Conservation (phyloP, 331 rosid genomes). For the Erythrophleum ivorense region DNA sequence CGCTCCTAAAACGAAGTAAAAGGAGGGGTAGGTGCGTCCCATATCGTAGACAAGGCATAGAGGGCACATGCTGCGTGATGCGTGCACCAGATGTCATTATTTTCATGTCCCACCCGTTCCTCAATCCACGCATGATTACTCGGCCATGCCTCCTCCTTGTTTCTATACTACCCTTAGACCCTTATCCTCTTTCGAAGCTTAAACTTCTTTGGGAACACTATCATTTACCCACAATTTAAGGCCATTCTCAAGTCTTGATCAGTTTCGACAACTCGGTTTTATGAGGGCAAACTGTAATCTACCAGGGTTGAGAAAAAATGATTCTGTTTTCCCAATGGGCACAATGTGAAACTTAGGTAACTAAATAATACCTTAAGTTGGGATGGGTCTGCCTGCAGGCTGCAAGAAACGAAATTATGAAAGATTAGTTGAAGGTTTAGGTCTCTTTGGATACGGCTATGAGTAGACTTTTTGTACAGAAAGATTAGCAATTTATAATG, state of each 20-base stretch:
- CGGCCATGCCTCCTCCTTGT: conserved; percentile 38
- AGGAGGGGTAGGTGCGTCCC: conserved; percentile 18
- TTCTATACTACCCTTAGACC: conserved; percentile 12
- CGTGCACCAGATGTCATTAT: conserved; percentile 46
- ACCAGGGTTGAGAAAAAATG: not conserved
- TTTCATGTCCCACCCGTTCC: conserved; percentile 69
- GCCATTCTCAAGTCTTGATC: not conserved
- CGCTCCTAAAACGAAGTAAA: conserved; percentile 22
- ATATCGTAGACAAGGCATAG: conserved; percentile 34
- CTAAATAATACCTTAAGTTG: conserved; percentile 6
- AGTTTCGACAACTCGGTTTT: conserved; percentile 19
- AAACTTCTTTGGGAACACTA: conserved; percentile 29
- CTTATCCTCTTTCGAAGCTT: conserved; percentile 29
- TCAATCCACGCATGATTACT: conserved; percentile 75
- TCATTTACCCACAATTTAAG: conserved; percentile 31
- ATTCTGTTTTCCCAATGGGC: conserved; percentile 5
- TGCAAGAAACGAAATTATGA: conserved; percentile 34
- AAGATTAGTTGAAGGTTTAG: conserved; percentile 31
- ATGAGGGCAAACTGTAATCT: not conserved
- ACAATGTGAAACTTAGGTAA: conserved; percentile 26
- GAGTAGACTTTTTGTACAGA: conserved; percentile 23
- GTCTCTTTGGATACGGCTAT: conserved; percentile 19
- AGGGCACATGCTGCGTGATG: conserved; percentile 49
- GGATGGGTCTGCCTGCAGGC: conserved; percentile 31
- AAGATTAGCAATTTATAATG: conserved; percentile 33